Base-by-base conservation (phyloP, 2,329 filamentous ascomycete genomes). In the Laburnicola sp. region DNA sequence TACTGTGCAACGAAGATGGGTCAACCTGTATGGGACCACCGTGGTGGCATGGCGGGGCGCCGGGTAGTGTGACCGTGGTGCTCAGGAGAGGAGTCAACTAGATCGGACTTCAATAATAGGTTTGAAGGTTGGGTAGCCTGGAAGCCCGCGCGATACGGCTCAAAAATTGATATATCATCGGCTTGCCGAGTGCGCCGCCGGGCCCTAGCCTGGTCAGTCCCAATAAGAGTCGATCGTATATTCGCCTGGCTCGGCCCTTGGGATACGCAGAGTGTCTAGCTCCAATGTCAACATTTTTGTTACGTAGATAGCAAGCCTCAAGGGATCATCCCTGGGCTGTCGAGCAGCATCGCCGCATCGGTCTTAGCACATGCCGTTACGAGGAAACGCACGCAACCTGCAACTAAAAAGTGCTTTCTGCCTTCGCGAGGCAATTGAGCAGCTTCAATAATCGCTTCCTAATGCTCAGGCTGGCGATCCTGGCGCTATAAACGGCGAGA, bases 241-340 rank as follows among this genome's bases (percentile, higher is more conserved):
- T 16, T 16, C 16, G 16, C 16, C 16, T 16, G 16, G 16, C 16
- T 16, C 16, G 16, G 16, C 16, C 16, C 16, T 16, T 16, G 16
- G 16, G 16, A 16, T 16, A 16, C 16, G 16, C 16, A 16, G 16
- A 16, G 16, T 16, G 16, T 16, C 30, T 32, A n/a, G 7, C 30
- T 7, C 30, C 7, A n/a, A 32, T 32, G 30, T 32, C 30, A 32
- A 32, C 16, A 16, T 16, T 16, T 16, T 16, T 16, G 16, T 16
- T 16, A 16, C 16, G 16, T 16, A 16, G 23, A 37, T 37, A 16
- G 43, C 32, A 40, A 22, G 9, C 10, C 10, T 50, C 22, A 10
- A 35, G 30, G 35, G 36, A 41, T 50, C 21, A 45, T 45, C 36
- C 48, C 28, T 42, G 41, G 28, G 16, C 4, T 32, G n/a, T 16